Percentiles rank a stretch among this genome's conserved stretches.
Evolutionary conservation across 768 basidiomycete species (phyloP).

Genomic region (Pleurotus djamor): DNA sequence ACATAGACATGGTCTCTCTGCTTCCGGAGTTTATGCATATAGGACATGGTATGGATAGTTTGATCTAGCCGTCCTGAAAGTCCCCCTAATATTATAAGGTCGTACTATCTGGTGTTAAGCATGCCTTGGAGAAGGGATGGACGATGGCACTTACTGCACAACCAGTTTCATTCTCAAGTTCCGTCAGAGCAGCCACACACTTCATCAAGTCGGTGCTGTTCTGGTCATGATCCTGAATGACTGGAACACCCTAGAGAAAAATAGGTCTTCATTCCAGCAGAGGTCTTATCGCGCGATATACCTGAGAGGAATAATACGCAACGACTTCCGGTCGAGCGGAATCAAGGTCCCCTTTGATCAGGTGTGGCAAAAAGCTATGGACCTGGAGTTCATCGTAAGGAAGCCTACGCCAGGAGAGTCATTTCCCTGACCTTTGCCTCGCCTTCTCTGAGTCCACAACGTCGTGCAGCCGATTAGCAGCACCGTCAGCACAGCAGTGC

Average conservation of each 20-base stretch:
- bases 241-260: conserved; percentile 56
- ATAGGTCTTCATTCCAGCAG: neutral
- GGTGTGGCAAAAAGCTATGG: conserved; percentile 70
- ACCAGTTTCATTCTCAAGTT: conserved; percentile 43
- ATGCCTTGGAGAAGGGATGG: neutral
- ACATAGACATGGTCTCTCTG: conserved; percentile 61
- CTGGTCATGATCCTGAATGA: conserved; percentile 70
- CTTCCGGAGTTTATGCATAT: conserved; percentile 77
- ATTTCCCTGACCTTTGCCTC: neutral
- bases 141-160: conserved; percentile 27
- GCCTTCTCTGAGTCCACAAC: conserved; percentile 14
- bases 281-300: conserved; percentile 23
- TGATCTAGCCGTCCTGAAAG: conserved; percentile 92
- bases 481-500: conserved; percentile 83
- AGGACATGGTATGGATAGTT: conserved; percentile 85
- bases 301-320: conserved; percentile 60
- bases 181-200: conserved; percentile 65
- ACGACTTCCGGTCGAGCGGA: conserved; percentile 78
- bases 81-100: conserved; percentile 82
- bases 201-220: conserved; percentile 97
- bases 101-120: conserved; percentile 47
- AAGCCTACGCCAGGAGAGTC: neutral
- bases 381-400: neutral
- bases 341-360: conserved; percentile 95
- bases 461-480: conserved; percentile 83